Conservation (phyloP, 495 filamentous ascomycete species). For the Aspergillus leporis region DNA sequence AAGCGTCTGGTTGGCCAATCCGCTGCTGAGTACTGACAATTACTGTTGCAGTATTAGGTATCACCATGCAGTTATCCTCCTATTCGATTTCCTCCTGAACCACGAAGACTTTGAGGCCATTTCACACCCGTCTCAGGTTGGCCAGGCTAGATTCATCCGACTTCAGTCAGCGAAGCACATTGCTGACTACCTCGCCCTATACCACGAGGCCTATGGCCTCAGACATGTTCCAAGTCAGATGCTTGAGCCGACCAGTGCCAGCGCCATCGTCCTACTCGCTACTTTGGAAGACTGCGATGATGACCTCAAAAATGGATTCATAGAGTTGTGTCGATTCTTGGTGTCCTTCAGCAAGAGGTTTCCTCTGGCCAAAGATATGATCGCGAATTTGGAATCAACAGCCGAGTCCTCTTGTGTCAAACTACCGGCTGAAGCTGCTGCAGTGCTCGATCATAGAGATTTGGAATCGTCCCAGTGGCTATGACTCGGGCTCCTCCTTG, state of each 20-base stretch:
- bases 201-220: slow-evolving; percentile 34
- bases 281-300: slow-evolving; percentile 23
- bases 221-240: slow-evolving; percentile 37
- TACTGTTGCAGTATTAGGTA: slow-evolving; percentile 29
- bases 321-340: slow-evolving; percentile 35
- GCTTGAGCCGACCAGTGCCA: slow-evolving; percentile 30
- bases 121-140: slow-evolving; percentile 12
- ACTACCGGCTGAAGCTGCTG: slow-evolving; percentile 32
- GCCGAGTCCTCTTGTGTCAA: slow-evolving; percentile 19
- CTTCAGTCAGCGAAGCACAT: slow-evolving; percentile 31
- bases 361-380: slow-evolving; percentile 26
- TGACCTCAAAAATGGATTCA: slow-evolving; percentile 28
- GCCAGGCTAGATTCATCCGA: slow-evolving; percentile 22
- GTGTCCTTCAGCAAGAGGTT: slow-evolving; percentile 31
- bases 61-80: slow-evolving; percentile 26
- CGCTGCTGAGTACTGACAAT: slow-evolving; percentile 13
- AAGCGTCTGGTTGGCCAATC: background rate
- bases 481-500: background rate
- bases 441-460: slow-evolving; percentile 23
- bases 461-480: slow-evolving; percentile 15
- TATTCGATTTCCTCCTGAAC: slow-evolving; percentile 28
- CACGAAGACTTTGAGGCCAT: slow-evolving; percentile 14
- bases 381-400: slow-evolving; percentile 26
- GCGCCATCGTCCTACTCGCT: slow-evolving; percentile 28
- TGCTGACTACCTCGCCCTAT: slow-evolving; percentile 32